Evolutionary conservation across 805 yeast species (phyloP), one percentile per base, ranked within the genome.

Genomic region (Barnettozyma salicaria): DNA sequence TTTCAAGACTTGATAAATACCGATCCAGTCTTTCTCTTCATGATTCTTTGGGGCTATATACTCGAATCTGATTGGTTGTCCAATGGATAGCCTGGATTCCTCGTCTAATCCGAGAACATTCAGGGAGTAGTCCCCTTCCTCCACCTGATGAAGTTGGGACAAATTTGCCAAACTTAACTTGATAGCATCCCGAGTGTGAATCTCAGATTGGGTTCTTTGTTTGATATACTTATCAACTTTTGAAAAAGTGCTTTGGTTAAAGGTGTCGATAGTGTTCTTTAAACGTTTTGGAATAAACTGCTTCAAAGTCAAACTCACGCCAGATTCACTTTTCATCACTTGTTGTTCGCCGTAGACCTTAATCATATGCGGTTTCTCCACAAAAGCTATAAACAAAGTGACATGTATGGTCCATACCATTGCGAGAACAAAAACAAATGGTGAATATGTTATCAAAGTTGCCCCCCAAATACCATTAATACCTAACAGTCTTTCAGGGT

Each of bases 401-500:
- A 78, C 80, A 42, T 78, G 74, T 8, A 68, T 54, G 2, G 85
- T 75, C 86, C 89, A 84, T 28, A 80, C 56, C 48, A 73, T 64
- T 0, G 81, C 74, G 33, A 82, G 50, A 37, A 73, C 63, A 32
- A 72, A 64, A 20, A 71, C 67, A 36, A 62, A 56, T 27, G 61
- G 58, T 1, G 78, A 68, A 18, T 79, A 75, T 28, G 85, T 71
- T 39, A 84, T 67, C 24, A 80, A 61, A 1, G 78, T 76, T 5
- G 69, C 50, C 18, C 90, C 92, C 86, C 87, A 81, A 26, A 82
- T 71, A 12, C 90, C 90, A 44, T 87, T 76, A 38, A 79, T 76
- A 10, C 94, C 90, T 41, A 82, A 68, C 12, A 84, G 59, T 46
- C 86, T 80, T 55, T 84, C 94, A 8, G 95, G 95, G 52, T 84